Percentiles rank a stretch among this genome's conserved stretches.
Evolutionary conservation across 441 rosid species (phyloP).

Genomic region (Adansonia gregorii): DNA sequence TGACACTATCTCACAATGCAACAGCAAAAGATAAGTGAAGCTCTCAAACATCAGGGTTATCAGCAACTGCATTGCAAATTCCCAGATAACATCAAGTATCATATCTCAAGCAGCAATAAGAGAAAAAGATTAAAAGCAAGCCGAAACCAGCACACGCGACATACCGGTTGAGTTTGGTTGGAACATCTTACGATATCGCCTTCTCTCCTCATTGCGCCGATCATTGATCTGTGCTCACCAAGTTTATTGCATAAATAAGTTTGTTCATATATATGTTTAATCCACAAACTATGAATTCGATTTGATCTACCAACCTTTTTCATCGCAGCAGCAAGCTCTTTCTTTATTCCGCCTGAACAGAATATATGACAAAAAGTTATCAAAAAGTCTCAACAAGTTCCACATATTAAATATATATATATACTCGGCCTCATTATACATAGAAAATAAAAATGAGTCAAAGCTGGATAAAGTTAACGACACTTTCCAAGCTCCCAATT

Average conservation of each 20-base stretch:
- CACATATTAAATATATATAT: neutral
- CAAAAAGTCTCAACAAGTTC: constrained; percentile 8
- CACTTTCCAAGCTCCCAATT: neutral
- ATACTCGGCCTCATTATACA: neutral
- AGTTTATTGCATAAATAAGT: constrained; percentile 15
- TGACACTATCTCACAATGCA: constrained; percentile 26
- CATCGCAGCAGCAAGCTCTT: constrained; percentile 75
- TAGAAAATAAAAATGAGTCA: neutral
- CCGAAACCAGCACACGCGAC: constrained; percentile 33
- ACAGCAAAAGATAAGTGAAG: constrained; percentile 19
- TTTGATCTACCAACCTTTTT: constrained; percentile 62
- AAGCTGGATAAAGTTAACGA: neutral
- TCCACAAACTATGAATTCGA: constrained; percentile 11
- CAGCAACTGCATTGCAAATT: constrained; percentile 30
- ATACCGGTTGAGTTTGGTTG: constrained; percentile 35
- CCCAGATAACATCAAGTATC: neutral
- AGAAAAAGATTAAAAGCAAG: neutral
- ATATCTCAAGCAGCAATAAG: neutral
- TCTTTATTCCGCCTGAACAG: constrained; percentile 72
- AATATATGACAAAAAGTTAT: constrained; percentile 21
- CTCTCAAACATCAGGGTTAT: constrained; percentile 22
- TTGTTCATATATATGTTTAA: neutral
- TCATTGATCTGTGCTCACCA: constrained; percentile 59
- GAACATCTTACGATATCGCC: constrained; percentile 78
- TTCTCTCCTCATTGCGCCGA: constrained; percentile 66